Conservation (phyloP, 805 yeast genomes). For the Hanseniaspora pseudoguilliermondii region DNA sequence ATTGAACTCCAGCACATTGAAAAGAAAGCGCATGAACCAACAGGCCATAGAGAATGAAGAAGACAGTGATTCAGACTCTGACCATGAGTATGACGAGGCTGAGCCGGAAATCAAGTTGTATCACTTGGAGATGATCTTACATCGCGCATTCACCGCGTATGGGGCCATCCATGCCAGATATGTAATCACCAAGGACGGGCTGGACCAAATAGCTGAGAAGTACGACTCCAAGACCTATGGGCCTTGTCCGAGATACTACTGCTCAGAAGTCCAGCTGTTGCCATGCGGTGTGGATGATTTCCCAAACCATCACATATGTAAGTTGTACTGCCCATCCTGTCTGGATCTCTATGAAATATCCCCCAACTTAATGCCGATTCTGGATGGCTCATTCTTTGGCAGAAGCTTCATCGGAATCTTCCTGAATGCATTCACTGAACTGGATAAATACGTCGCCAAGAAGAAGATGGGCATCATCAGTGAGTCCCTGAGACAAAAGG, state of each 20-base stretch:
- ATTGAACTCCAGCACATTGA: neutral
- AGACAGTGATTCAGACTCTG: neutral
- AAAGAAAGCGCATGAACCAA: conserved; percentile 35
- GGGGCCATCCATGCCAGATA: conserved; percentile 91
- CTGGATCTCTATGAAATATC: conserved; percentile 81
- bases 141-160: conserved; percentile 81
- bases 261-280: conserved; percentile 78
- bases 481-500: conserved; percentile 9
- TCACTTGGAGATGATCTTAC: conserved; percentile 48
- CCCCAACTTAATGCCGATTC: conserved; percentile 69
- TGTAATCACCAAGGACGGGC: conserved; percentile 77
- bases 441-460: conserved; percentile 61
- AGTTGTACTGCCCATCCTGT: conserved; percentile 90
- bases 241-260: conserved; percentile 74
- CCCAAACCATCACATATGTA: conserved; percentile 82
- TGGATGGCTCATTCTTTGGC: conserved; percentile 96
- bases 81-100: neutral
- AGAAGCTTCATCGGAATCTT: conserved; percentile 90
- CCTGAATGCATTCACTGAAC: conserved; percentile 81
- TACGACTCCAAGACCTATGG: conserved; percentile 85
- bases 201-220: conserved; percentile 85
- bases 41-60: conserved; percentile 20
- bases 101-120: conserved; percentile 31
- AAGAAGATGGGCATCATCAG: conserved; percentile 28
- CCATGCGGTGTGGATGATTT: conserved; percentile 88